Evolutionary conservation across 345 rosid genomes (phyloP).

Genomic region (Salix viminalis): DNA sequence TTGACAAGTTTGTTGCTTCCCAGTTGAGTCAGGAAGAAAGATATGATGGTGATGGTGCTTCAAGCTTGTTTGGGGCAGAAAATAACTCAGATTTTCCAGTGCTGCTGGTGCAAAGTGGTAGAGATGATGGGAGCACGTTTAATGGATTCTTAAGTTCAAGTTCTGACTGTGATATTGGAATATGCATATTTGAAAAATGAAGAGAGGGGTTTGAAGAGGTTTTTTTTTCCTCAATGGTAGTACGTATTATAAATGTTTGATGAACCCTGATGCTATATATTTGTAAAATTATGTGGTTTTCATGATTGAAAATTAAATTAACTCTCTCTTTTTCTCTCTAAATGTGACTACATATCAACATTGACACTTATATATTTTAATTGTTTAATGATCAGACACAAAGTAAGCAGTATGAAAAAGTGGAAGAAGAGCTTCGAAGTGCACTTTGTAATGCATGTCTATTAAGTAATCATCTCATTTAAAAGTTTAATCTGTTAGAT

Average conservation of each 20-base stretch:
- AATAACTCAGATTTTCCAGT: slow-evolving; percentile 28
- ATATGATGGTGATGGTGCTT: slow-evolving; percentile 24
- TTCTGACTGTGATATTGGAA: slow-evolving; percentile 49
- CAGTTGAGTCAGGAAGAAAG: slow-evolving; percentile 75
- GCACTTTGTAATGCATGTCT: background rate
- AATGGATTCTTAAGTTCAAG: slow-evolving; percentile 42
- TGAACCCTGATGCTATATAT: slow-evolving; percentile 2
- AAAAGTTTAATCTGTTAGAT: no score
- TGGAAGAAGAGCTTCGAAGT: background rate
- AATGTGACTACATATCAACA: background rate
- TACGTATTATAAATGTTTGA: slow-evolving; percentile 13
- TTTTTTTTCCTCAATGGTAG: background rate
- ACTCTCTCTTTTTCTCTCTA: background rate
- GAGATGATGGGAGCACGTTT: slow-evolving; percentile 41
- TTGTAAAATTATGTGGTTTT: slow-evolving; percentile 25
- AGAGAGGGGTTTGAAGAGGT: slow-evolving; percentile 6
- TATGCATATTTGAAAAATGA: slow-evolving; percentile 55
- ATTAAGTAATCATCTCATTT: no score
- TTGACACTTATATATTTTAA: background rate
- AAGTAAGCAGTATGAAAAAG: background rate
- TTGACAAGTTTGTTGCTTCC: slow-evolving; percentile 90
- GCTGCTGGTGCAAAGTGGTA: slow-evolving; percentile 41
- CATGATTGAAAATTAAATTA: slow-evolving; percentile 14
- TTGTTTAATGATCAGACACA: background rate
- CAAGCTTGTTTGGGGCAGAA: slow-evolving; percentile 27